A percentile compares a stretch with the other conserved stretches of the same genome.
phyloP scores from a whole-genome alignment of 73 alveolate genomes.

The Blepharisma stoltei region DNA sequence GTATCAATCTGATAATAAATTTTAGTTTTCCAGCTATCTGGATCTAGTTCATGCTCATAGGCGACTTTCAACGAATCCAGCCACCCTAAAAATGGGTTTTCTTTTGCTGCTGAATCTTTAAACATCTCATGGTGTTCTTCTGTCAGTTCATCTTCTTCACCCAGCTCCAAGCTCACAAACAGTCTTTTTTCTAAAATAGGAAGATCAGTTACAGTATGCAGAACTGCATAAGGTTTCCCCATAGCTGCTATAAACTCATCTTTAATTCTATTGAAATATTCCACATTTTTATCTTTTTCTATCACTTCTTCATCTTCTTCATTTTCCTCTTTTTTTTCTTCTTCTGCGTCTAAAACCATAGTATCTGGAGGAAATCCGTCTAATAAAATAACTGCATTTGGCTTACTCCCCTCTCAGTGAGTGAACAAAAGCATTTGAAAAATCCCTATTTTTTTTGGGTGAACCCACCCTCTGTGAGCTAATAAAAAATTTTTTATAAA shows the following conservation, averaged over 20 bases:
- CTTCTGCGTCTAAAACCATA: neutral
- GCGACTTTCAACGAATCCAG: neutral
- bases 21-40: neutral
- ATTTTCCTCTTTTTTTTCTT: neutral
- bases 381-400: neutral
- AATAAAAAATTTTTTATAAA: no score
- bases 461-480: no score
- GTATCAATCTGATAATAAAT: conserved; percentile 18
- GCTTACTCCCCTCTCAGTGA: no score
- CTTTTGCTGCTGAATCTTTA: neutral
- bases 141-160: conserved; percentile 23
- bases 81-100: neutral
- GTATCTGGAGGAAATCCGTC: conserved; percentile 28
- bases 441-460: no score
- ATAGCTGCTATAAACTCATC: neutral
- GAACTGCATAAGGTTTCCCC: conserved; percentile 24
- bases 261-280: neutral
- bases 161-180: neutral
- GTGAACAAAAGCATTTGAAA: no score
- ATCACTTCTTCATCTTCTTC: conserved; percentile 27
- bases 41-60: neutral
- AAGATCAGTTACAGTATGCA: neutral
- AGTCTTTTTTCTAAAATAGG: neutral
- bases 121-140: conserved; percentile 13
- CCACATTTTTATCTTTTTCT: neutral